phyloP scores from a whole-genome alignment of 2,329 filamentous ascomycete genomes.

The Chaetomiaceae sp. region DNA sequence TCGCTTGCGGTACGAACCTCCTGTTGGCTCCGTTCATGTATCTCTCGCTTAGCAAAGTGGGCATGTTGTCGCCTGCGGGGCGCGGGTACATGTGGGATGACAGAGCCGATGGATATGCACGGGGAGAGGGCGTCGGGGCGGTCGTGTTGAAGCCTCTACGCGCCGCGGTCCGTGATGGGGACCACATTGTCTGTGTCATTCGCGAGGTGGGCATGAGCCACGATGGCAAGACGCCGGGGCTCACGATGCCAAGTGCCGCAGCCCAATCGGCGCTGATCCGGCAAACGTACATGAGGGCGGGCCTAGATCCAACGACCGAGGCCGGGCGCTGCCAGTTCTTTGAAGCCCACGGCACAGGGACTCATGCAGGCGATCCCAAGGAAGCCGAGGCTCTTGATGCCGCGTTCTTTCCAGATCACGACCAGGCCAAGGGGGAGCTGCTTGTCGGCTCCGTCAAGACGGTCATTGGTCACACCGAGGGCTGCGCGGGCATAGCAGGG shows the following conservation, averaged over 20 bases:
- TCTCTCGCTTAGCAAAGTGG: constrained; percentile 30
- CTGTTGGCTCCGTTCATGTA: constrained; percentile 13
- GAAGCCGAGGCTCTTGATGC: constrained; percentile 16
- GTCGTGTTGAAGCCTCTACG: constrained; percentile 42
- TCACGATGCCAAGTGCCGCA: constrained; percentile 40
- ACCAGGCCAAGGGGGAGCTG: constrained; percentile 19
- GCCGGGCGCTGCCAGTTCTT: constrained; percentile 31
- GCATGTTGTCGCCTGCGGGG: constrained; percentile 33
- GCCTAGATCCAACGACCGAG: constrained; percentile 27
- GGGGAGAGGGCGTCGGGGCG: constrained; percentile 44
- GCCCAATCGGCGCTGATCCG: constrained; percentile 38
- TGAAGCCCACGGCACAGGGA: constrained; percentile 38
- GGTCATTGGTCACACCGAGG: constrained; percentile 42
- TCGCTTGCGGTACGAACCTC: constrained; percentile 21
- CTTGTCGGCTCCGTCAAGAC: constrained; percentile 36
- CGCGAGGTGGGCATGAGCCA: constrained; percentile 37
- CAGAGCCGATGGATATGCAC: constrained; percentile 44
- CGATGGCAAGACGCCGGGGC: constrained; percentile 41
- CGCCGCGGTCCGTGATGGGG: constrained; percentile 40
- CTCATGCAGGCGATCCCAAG: constrained; percentile 22
- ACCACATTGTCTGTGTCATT: constrained; percentile 37
- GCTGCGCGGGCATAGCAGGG: constrained; percentile 39
- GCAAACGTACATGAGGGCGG: constrained; percentile 35
- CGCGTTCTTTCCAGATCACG: constrained; percentile 10
- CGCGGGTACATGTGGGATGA: constrained; percentile 39